Evolutionary conservation across 2,329 filamentous ascomycete genomes (phyloP), one percentile per base, ranked within the genome.

Genomic region (Chrysosporium keratinophilum): DNA sequence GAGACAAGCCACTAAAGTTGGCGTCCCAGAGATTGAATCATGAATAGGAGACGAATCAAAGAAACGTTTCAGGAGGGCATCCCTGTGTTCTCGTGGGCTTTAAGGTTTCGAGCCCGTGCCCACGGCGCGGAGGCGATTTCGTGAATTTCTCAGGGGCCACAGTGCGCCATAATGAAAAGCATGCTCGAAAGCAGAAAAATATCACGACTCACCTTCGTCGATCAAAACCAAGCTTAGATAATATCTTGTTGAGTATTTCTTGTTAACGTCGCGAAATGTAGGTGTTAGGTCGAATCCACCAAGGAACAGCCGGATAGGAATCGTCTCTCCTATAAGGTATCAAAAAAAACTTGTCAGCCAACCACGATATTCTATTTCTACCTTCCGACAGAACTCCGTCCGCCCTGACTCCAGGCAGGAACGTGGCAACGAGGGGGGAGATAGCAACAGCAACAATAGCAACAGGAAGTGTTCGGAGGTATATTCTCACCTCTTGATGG

Each of bases 221-320:
- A 96, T 96, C 61, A 96, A 78, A 19, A 98, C 93, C 58, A 98
- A 75, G 68, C 90, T 96, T 58, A 98, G 80, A 73, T 98, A 98
- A 74, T 98, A 98, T 65, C 93, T 80, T 37, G 91, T 97, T 23
- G 91, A 97, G 72, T 95, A 98, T 74, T 98, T 98, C 79, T 98
- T 98, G 80, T 98, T 98, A 62, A 98, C 94, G 69, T 98, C 93
- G 58, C 93, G 87, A 80, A 98, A 98, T 11, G 93, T 98, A 14
- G 93, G 93, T 3, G 93, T 98, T 58, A 98, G 74, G 71, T 98
- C 94, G 69, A 98, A 98, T 50, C 93, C 93, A 57, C 93, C 93
- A 9, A 98, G 81, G 81, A 98, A 98, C 53, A 98, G 78, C 63
- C 93, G 81, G 66, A 98, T 98, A 19, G 93, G 93, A 58, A 98